phyloP scores from a whole-genome alignment of 2,329 filamentous ascomycete genomes.

The Arthrobotrys musiformis region DNA sequence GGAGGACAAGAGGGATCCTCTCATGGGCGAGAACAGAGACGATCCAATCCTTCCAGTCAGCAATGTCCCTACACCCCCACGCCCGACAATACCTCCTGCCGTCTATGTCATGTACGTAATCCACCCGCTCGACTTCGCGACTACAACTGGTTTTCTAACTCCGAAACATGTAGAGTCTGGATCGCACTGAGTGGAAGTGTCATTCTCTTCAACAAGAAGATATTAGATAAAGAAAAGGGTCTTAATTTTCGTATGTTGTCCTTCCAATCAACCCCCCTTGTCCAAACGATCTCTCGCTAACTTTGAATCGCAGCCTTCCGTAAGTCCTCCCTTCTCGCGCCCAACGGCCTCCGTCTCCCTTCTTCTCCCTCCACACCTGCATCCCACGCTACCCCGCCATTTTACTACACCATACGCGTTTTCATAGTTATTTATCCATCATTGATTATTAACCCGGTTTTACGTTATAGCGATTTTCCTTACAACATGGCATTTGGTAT shows the following conservation, averaged over 20 bases:
- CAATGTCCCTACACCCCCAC: constrained; percentile 68
- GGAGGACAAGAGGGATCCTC: constrained; percentile 45
- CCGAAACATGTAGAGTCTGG: constrained; percentile 74
- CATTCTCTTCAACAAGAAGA: constrained; percentile 99
- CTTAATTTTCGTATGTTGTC: constrained; percentile 75
- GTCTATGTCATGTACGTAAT: constrained; percentile 78
- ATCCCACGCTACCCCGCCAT: background rate
- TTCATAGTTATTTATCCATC: background rate
- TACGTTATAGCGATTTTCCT: constrained; percentile 70
- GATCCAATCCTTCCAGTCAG: constrained; percentile 43
- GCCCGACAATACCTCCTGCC: constrained; percentile 78
- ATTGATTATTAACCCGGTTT: background rate
- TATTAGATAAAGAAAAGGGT: constrained; percentile 77
- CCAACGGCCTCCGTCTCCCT: background rate
- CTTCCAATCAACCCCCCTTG: background rate
- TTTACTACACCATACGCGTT: background rate
- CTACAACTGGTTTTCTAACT: constrained; percentile 38
- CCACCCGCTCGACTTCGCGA: background rate
- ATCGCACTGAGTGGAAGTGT: constrained; percentile 91
- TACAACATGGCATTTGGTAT: constrained; percentile 94
- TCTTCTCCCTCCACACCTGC: background rate
- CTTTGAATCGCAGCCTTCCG: constrained; percentile 63
- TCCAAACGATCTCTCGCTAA: constrained; percentile 59
- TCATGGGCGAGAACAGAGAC: constrained; percentile 37
- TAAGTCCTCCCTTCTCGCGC: constrained; percentile 60